These are phyloP conservation scores for Penicillium pulvis DNA, from an alignment of 495 filamentous ascomycete species.

Conservation along the genomic window DNA sequence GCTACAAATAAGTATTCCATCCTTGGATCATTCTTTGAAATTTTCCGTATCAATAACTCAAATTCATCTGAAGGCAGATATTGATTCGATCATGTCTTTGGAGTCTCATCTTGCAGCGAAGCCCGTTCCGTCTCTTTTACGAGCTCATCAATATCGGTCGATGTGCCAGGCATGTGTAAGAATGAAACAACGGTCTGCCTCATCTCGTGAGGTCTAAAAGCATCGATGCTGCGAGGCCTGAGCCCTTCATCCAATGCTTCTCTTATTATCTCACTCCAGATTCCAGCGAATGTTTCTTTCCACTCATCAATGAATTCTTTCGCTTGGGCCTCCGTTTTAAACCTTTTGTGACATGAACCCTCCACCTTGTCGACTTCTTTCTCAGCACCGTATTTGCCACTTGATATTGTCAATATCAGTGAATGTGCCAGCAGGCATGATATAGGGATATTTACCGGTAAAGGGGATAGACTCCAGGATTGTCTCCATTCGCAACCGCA, in stretches of 20 bases:
- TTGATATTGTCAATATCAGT: not conserved
- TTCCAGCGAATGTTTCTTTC: not conserved
- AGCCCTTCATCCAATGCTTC: slow-evolving; percentile 1
- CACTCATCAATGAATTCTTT: slow-evolving; percentile 5
- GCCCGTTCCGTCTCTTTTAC: not conserved
- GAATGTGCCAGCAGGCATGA: not conserved
- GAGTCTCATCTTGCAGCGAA: too few species aligned
- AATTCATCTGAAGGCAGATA: too few species aligned
- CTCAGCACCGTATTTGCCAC: not conserved
- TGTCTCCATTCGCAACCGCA: slow-evolving; percentile 4
- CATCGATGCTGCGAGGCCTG: not conserved
- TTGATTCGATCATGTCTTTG: not conserved
- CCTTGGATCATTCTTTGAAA: too few species aligned
- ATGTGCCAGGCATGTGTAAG: not conserved
- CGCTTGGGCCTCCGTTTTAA: slow-evolving; percentile 3
- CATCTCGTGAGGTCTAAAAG: not conserved
- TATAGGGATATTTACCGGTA: not conserved
- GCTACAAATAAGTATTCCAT: too few species aligned
- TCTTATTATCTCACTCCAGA: not conserved
- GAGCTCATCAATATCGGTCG: not conserved
- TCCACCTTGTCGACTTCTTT: not conserved
- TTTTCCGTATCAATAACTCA: too few species aligned
- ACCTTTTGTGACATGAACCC: slow-evolving; percentile 2
- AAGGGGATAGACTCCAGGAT: not conserved
- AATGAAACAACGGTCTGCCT: not conserved